Conservation (phyloP, 2,329 filamentous ascomycete genomes). For the Fusarium sacchari region DNA sequence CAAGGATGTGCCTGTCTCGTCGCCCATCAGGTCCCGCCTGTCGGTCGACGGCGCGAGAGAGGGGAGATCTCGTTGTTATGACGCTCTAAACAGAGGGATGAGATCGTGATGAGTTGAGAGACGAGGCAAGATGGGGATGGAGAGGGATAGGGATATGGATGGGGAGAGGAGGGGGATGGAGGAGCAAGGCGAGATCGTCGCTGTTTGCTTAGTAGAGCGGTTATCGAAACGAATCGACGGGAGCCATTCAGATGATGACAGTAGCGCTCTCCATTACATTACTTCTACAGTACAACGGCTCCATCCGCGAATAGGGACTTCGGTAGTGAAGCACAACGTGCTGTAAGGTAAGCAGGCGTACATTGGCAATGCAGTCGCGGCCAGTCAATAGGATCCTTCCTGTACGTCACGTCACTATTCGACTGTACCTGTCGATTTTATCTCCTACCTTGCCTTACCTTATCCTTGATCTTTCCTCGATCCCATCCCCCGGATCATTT, state of each 20-base stretch:
- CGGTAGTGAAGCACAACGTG: neutral
- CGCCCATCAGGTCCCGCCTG: constrained; percentile 25
- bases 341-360: neutral
- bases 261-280: neutral
- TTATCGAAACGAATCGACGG: neutral
- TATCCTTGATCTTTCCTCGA: constrained; percentile 7
- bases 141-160: neutral
- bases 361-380: neutral
- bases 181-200: neutral
- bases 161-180: neutral
- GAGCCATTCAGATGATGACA: constrained; percentile 2
- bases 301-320: constrained; percentile 5
- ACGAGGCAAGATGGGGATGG: neutral
- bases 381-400: constrained; percentile 9
- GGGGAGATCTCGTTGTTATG: constrained; percentile 26
- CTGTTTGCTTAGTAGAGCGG: constrained; percentile 4
- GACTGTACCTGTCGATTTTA: constrained; percentile 14
- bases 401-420: constrained; percentile 31
- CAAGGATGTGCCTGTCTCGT: constrained; percentile 17
- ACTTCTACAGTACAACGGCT: neutral
- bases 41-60: constrained; percentile 29
- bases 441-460: constrained; percentile 3
- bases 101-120: constrained; percentile 18
- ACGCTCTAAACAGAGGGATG: constrained; percentile 9
- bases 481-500: constrained; percentile 10